phyloP scores from a whole-genome alignment of 2,329 filamentous ascomycete species.

The Scedosporium dehoogii region DNA sequence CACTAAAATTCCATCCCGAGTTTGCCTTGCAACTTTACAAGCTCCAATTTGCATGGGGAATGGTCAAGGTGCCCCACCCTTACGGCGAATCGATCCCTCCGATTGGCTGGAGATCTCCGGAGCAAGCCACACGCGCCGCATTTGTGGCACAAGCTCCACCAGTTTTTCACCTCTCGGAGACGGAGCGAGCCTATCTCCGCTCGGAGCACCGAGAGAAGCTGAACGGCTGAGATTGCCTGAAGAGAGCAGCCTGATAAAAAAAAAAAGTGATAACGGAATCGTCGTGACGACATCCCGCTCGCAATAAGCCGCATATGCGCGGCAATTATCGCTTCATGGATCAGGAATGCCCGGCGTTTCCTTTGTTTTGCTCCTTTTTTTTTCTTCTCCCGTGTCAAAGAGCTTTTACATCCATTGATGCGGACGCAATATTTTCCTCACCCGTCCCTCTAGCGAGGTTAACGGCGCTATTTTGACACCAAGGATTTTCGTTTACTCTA shows the following conservation, averaged over 20 bases:
- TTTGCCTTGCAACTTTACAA: too few relatives aligned
- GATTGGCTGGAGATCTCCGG: neutral
- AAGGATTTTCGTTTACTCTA: too few relatives aligned
- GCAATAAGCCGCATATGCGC: neutral
- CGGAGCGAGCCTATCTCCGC: conserved; percentile 4
- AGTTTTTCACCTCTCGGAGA: neutral
- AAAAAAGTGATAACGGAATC: neutral
- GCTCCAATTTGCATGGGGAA: too few relatives aligned
- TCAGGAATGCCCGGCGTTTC: neutral
- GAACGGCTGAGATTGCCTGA: too few relatives aligned
- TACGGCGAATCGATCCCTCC: neutral
- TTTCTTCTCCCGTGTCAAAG: neutral
- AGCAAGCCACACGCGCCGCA: neutral
- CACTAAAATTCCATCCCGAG: neutral
- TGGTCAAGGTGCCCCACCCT: neutral
- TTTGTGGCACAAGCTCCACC: neutral
- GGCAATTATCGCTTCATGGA: neutral
- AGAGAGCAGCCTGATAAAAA: too few relatives aligned
- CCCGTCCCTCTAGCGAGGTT: too few relatives aligned
- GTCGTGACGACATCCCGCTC: neutral
- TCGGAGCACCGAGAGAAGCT: conserved; percentile 5
- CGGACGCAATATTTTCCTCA: too few relatives aligned
- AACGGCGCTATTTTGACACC: too few relatives aligned
- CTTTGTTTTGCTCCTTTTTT: neutral
- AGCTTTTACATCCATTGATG: neutral